Base-by-base conservation (phyloP, 2,329 filamentous ascomycete species). In the Claviceps spartinae region DNA sequence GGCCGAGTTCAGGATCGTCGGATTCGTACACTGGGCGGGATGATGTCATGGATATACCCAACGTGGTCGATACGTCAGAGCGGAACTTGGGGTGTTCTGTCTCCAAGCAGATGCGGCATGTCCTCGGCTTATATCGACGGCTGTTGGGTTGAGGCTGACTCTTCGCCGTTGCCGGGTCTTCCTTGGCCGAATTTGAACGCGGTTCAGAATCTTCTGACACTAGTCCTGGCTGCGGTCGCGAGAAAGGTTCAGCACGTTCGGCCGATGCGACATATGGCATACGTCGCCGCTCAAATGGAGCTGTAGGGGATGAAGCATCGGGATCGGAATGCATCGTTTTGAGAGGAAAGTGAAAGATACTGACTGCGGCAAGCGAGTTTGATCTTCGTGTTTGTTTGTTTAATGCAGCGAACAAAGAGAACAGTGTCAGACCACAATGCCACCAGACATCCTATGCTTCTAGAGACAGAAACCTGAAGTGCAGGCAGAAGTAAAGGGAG, bases 71-170 rank as follows among this genome's bases (percentile, higher is more conserved):
- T 11, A 60, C 53, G 22, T 63, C 62, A 3, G 65, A 57, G 8
- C 70, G 67, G 37, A 70, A 79, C 40, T 69, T 74, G 4, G 78
- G 74, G 16, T 75, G 62, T 54, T 77, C 75, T 1, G 71, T 72
- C 46, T 96, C 91, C 42, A 95, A 74, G 65, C 91, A 97, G 57
- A 97, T 96, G 53, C 91, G 85, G 68, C 91, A 97, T 55, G 81
- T 85, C 57, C 88, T 78, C 26, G 85, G 77, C 40, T 79, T 78
- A 65, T 87, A 91, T 55, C 79, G 77, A 48, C 63, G 57, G 6
- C 52, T 51, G 14, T 52, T 53, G 38, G 57, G 51, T 6, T 47
- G 49, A 44, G 54, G 34, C 55, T 44, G 55, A 36, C 59, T 51
- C n/a, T 53, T 52, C 24, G 58, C 37, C 9, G 30, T 34, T 34